These are phyloP conservation scores for Vigna unguiculata DNA, from an alignment of 306 rosid genomes.

Conservation along the genomic window DNA sequence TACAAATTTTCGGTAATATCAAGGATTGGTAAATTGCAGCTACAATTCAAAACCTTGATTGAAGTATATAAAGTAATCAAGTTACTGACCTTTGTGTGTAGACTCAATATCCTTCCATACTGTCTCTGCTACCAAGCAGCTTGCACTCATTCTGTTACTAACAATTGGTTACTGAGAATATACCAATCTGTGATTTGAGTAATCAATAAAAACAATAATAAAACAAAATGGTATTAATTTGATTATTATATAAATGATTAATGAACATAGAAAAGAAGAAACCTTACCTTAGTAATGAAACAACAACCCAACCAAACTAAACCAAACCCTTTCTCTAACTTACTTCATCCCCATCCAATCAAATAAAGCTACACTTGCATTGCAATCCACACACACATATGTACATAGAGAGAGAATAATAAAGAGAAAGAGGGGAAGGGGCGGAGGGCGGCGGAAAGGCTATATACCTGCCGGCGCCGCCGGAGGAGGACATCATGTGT, in stretches of 20 bases:
- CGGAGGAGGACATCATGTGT: too few species aligned
- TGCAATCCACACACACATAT: background rate
- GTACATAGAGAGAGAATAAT: too few species aligned
- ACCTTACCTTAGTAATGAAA: background rate
- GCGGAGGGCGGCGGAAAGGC: too few species aligned
- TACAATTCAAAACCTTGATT: background rate
- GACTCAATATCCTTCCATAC: constrained; percentile 53
- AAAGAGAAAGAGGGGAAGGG: too few species aligned
- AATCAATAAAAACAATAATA: background rate
- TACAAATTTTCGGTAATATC: background rate
- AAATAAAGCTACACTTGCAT: background rate
- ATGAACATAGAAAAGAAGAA: background rate
- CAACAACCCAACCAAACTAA: background rate
- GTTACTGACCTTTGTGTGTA: constrained; percentile 29
- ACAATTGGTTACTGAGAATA: background rate
- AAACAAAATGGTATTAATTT: background rate
- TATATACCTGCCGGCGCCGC: too few species aligned
- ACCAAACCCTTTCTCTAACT: background rate
- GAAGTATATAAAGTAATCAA: background rate
- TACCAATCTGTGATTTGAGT: background rate
- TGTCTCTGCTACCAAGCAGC: constrained; percentile 23
- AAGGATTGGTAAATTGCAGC: background rate
- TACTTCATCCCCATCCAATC: background rate
- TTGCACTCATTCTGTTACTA: constrained; percentile 13
- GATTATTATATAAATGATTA: background rate